phyloP scores from a whole-genome alignment of 495 filamentous ascomycete species.

The Glutinoglossum americanum region DNA sequence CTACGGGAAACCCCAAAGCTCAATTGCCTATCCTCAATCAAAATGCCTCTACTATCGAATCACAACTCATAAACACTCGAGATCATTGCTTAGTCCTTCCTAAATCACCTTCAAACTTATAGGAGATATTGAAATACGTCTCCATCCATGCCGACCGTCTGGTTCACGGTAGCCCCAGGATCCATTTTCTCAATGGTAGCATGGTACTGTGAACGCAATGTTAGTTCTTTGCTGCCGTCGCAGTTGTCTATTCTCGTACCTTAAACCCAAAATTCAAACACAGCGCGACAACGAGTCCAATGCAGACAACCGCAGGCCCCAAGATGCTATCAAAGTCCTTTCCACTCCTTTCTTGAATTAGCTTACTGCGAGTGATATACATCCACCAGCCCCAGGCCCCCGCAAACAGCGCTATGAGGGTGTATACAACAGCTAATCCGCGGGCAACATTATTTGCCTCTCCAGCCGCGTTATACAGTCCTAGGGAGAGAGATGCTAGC shows the following conservation, averaged over 20 bases:
- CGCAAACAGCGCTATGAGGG: slow-evolving; percentile 58
- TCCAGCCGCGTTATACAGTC: slow-evolving; percentile 70
- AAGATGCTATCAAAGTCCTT: slow-evolving; percentile 77
- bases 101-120: neutral
- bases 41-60: neutral
- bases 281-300: slow-evolving; percentile 57
- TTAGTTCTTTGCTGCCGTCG: neutral
- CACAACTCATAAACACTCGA: neutral
- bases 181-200: neutral
- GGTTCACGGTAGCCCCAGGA: neutral
- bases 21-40: neutral
- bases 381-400: slow-evolving; percentile 75
- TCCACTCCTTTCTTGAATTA: slow-evolving; percentile 69
- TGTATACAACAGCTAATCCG: slow-evolving; percentile 58
- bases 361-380: slow-evolving; percentile 46
- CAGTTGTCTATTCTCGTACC: slow-evolving; percentile 2
- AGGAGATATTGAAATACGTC: neutral
- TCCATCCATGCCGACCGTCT: neutral
- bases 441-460: slow-evolving; percentile 47
- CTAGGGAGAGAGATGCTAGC: slow-evolving; percentile 60
- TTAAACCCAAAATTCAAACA: slow-evolving; percentile 80
- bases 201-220: neutral
- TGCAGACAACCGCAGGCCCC: slow-evolving; percentile 66
- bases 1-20: neutral
- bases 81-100: neutral